Evolutionary conservation across 768 basidiomycete genomes (phyloP), one percentile per base, ranked within the genome.

Genomic region (Trametes cingulata): DNA sequence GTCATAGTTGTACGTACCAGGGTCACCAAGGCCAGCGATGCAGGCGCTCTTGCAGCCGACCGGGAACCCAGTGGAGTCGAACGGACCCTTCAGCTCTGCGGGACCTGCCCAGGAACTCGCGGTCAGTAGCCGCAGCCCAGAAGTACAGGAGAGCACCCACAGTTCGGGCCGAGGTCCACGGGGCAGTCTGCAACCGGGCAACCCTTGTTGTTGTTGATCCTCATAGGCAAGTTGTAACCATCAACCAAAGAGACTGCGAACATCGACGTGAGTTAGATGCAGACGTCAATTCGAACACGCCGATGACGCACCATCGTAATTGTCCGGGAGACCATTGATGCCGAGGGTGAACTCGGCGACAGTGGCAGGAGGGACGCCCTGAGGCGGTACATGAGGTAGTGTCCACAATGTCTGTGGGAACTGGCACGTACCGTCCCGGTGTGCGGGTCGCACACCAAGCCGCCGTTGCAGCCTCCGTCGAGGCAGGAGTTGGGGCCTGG

Each of bases 41-140:
- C 80, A 81, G 6, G 78, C 78, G 52, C 72, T 75, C 66, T 75
- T 77, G 72, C 80, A 80, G 33, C 79, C 80, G 2, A 77, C 76
- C 45, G 74, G 70, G 67, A 71, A 73, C 53, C 75, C 69, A 33
- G 69, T 65, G 37, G 69, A 65, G 64, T 78, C 72, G 63, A 66
- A 75, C 4, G 75, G 76, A 2, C 75, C 74, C 43, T 71, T 67
- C 43, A 77, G 65, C 17, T 64, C 58, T n/a, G 66, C 52, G 5
- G 76, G 76, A 61, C 76, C 74, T 76, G 47, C 0, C 33, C 35
- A 40, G 17, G 33, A 17, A 25, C 2, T 8, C 10, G 24, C 15
- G 36, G 25, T 35, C 17, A 19, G 15, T 7, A 60, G 49, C 12
- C 37, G 66, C n/a, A 22, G 2, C 22, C 9, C 25, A 20, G 24